Base-by-base conservation (phyloP, 2,329 filamentous ascomycete genomes). In the Acrocalymma vagum region DNA sequence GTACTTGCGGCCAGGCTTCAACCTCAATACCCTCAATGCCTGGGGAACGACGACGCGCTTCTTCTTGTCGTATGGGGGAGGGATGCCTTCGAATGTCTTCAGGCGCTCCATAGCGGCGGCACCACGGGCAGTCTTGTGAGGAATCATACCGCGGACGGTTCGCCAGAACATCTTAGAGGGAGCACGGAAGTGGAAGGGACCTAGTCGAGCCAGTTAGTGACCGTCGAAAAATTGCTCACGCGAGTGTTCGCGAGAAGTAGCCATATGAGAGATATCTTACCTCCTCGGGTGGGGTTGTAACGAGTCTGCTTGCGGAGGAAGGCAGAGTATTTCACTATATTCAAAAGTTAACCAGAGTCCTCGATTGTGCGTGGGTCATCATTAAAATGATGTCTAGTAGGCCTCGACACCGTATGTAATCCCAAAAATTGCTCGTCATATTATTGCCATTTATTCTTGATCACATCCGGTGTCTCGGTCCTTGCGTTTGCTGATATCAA, bases 131-230 rank as follows among this genome's bases (percentile, higher is more conserved):
- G 94, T 99, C 90, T 99, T 99, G 90, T 99, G 94, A 73, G 94
- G 94, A 66, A 99, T 95, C 94, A 99, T 99, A 78, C 94, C 94
- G 78, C 94, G 93, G 80, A 99, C 90, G 75, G 94, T 91, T 88
- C 96, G 96, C 89, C 96, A 99, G 88, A 99, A 96, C 84, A 99
- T 96, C 80, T 95, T 89, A 71, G 92, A 95, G 58, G 94, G 94
- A 69, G 93, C 91, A 76, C 94, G 94, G 91, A 96, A 97, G 82
- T 99, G 94, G 91, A 97, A 99, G 78, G 94, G 94, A 83, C 93
- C 87, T 91, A 69, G 48, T 37, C 55, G 59, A 66, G 65, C 9
- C 15, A 13, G 39, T 62, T 39, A 63, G 55, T 18, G 24, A 5
- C 9, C 14, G 16, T 24, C 8, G 8, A n/a, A 24, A 11, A 15